Evolutionary conservation across 306 rosid species (phyloP), one percentile per base, ranked within the genome.

Genomic region (Prunus dulcis): DNA sequence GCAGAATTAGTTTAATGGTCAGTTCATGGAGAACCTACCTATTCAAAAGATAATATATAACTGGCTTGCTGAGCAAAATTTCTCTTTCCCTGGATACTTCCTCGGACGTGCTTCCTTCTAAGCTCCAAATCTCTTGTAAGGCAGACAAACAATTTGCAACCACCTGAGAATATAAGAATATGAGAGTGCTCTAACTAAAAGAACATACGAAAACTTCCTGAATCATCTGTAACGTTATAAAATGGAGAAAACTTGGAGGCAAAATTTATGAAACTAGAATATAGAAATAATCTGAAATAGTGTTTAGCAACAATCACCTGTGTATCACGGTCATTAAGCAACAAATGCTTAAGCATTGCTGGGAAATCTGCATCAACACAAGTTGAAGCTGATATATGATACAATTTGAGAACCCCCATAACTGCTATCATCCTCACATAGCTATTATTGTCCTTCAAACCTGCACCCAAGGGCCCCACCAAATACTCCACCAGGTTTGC

Each of bases 21-120:
- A 53, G n/a, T 11, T 14, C 64, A 71, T 19, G 19, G 32, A 61
- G 27, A 25, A 18, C 28, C 17, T 67, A 88, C 99, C 99, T 90
- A 78, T 96, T 96, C 86, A 96, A 68, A 83, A 96, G 57, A 87
- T 87, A 82, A 86, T 87, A 96, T 76, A 96, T 86, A 71, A 88
- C 61, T 32, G 96, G 90, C 91, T 96, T 96, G 93, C 98, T 91
- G 64, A 89, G 97, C 79, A 96, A 84, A 76, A 81, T 68, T 87
- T 96, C 99, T 89, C 97, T 88, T 77, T 96, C 99, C 89, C 93
- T 89, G 64, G 91, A 81, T 57, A 93, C 97, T 87, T 90, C 99
- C 87, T 96, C 99, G 43, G 96, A 86, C 5, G 89, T 71, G 69
- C 92, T 83, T 72, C 93, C 93, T 86, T 91, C 98, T 82, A 87